Conservation (phyloP, 2,329 filamentous ascomycete species). For the Aurifilum marmelostoma region DNA sequence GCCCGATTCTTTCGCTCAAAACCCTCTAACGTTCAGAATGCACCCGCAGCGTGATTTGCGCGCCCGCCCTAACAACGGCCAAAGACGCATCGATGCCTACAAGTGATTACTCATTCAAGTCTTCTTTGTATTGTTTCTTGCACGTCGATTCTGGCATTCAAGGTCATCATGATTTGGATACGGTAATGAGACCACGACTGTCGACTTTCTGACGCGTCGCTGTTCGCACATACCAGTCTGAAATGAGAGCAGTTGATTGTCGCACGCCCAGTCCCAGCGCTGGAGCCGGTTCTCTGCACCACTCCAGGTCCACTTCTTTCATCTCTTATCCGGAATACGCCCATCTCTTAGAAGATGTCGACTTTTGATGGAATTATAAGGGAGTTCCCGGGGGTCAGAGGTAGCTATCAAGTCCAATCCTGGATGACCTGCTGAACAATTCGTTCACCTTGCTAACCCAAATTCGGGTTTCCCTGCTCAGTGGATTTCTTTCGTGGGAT, state of each 20-base stretch:
- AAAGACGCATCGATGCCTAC: neutral
- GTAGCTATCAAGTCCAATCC: slow-evolving; percentile 39
- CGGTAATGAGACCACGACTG: neutral
- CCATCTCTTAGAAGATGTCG: slow-evolving; percentile 59
- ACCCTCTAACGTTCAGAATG: neutral
- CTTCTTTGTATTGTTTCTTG: neutral
- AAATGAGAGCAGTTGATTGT: neutral
- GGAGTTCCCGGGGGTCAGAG: slow-evolving; percentile 80
- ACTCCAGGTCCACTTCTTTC: neutral
- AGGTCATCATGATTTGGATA: neutral
- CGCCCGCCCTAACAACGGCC: neutral
- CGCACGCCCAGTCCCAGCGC: neutral
- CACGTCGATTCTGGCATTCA: neutral
- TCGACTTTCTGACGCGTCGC: neutral
- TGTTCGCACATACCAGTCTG: neutral
- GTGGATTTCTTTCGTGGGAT: slow-evolving; percentile 80
- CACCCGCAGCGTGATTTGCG: neutral
- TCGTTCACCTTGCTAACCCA: neutral
- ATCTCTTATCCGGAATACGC: neutral
- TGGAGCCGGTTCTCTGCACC: neutral
- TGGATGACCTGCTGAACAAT: too few relatives aligned
- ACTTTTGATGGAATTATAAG: slow-evolving; percentile 72
- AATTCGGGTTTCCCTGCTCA: slow-evolving; percentile 37
- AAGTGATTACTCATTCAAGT: neutral
- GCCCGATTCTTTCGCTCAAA: neutral